phyloP scores from a whole-genome alignment of 2,329 filamentous ascomycete genomes.

The Orbilia javanica region DNA sequence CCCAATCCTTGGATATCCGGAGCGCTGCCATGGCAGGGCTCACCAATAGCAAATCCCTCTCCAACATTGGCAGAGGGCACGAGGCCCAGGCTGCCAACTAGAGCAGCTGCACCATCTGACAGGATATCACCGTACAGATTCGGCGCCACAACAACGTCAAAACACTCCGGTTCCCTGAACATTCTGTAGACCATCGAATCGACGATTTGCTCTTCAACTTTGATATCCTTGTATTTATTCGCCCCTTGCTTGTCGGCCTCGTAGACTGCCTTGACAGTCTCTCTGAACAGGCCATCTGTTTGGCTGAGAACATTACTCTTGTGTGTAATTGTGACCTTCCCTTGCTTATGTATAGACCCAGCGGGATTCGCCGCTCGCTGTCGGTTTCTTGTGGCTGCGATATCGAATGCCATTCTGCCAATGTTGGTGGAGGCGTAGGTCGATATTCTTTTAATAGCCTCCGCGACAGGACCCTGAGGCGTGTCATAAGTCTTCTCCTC shows the following conservation, averaged over 20 bases:
- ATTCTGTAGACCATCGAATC: conserved; percentile 99
- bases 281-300: conserved; percentile 94
- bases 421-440: conserved; percentile 87
- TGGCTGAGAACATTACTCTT: conserved; percentile 98
- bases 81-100: conserved; percentile 90
- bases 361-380: conserved; percentile 72
- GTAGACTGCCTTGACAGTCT: conserved; percentile 73
- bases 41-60: conserved; percentile 92
- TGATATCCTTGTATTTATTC: conserved; percentile 73
- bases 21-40: conserved; percentile 96
- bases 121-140: conserved; percentile 98
- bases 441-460: conserved; percentile 97
- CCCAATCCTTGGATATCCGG: conserved; percentile 93
- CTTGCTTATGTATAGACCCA: conserved; percentile 47
- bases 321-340: conserved; percentile 89
- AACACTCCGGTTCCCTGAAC: conserved; percentile 92
- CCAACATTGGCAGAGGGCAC: conserved; percentile 97
- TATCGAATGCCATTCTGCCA: conserved; percentile 92
- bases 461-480: conserved; percentile 82
- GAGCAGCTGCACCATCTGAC: conserved; percentile 91
- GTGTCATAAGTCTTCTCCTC: conserved; percentile 87
- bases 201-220: conserved; percentile 96
- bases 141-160: conserved; percentile 97
- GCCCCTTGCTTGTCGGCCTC: conserved; percentile 71
- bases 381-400: conserved; percentile 86